A percentile compares a stretch with the other conserved stretches of the same genome.
Evolutionary conservation across 345 rosid species (phyloP).

Genomic region (Eutrema japonicum): DNA sequence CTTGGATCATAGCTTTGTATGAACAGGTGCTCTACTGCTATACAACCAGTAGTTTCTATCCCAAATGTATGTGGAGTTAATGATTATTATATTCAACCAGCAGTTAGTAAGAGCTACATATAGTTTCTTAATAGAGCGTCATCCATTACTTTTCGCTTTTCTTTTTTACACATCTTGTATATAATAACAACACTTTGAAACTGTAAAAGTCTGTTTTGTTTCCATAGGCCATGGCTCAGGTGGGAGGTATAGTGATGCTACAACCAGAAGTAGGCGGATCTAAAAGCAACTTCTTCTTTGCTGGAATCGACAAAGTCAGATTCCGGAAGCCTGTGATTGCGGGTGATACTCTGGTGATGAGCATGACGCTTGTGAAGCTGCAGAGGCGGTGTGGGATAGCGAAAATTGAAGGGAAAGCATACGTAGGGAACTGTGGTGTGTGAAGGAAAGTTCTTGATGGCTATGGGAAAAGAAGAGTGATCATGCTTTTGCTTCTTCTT

Average conservation of each 20-base stretch:
- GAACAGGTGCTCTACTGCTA: neutral
- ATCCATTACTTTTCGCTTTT: neutral
- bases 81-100: neutral
- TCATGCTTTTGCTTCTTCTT: neutral
- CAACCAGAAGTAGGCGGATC: constrained; percentile 93
- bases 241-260: constrained; percentile 91
- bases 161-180: neutral
- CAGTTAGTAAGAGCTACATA: neutral
- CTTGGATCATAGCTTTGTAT: constrained; percentile 1
- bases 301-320: constrained; percentile 90
- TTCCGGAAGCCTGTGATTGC: constrained; percentile 97
- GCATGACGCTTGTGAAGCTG: constrained; percentile 85
- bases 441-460: constrained; percentile 95
- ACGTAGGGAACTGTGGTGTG: constrained; percentile 89
- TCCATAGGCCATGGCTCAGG: constrained; percentile 94
- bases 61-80: neutral
- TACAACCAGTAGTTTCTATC: neutral
- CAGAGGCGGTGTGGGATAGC: constrained; percentile 92
- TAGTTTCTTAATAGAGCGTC: constrained; percentile 7
- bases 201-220: constrained; percentile 16
- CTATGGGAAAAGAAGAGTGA: constrained; percentile 61
- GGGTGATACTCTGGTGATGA: constrained; percentile 95
- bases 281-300: constrained; percentile 79
- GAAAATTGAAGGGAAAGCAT: constrained; percentile 97
- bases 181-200: neutral